Base-by-base conservation (phyloP, 257 asterid genomes). In the Agastache rugosa region DNA sequence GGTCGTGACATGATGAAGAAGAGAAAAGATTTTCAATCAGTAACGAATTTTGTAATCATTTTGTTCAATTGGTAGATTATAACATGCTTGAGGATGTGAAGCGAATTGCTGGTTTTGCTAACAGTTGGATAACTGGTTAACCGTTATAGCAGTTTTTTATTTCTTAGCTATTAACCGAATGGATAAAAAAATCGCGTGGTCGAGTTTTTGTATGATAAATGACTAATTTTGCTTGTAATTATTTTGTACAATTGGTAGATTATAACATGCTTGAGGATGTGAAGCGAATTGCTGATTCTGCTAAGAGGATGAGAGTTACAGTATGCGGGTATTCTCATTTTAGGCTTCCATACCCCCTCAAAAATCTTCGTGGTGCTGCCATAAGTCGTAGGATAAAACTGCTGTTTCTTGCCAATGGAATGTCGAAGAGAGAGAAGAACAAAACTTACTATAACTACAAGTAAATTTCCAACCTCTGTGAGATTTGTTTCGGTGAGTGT, bases 31-130 rank as follows among this genome's bases (percentile, higher is more conserved):
- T 29, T 29, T 31, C 37, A 31, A 31, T 31, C 1, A 31, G 37
- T 31, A 31, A 5, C 7, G 7, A 31, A 4, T 31, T 31, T 71
- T 44, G 39, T 67, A 45, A 15, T 59, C 15, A 14, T 44, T 65
- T 79, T 34, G 70, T 75, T n/a, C 2, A n/a, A 73, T 72, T 69
- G 56, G 48, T 81, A 92, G 97, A 90, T 80, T 94, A 88, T 75
- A 83, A 78, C 67, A 86, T 92, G 97, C 97, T 92, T 8, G 97
- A 94, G 85, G 92, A 87, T 79, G 99, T 86, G 79, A 94, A 92
- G 82, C 83, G 97, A 77, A 77, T 89, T 77, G 96, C 99, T 22
- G 99, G 92, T 39, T 89, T 96, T 12, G 95, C 93, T 22, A 86
- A 81, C n/a, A n/a, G n/a, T n/a, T n/a, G n/a, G n/a, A n/a, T n/a